Evolutionary conservation across 345 rosid genomes (phyloP), one percentile per base, ranked within the genome.

Genomic region (Crucihimalaya himalaica): DNA sequence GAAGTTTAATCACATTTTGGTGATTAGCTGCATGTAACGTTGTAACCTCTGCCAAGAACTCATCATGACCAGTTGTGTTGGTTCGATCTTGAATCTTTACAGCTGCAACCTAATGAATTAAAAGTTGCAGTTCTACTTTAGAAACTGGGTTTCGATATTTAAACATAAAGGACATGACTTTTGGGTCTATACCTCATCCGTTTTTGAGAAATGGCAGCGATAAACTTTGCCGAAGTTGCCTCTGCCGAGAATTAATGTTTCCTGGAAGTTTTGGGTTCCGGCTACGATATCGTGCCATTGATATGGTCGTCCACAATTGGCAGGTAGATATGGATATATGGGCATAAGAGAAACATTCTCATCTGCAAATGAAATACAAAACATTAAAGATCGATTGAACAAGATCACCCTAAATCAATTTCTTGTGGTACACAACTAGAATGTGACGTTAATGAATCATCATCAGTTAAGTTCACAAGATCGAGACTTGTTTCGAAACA

Each of bases 41-140:
- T 56, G 76, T 76, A 34, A 86, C 86, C 79, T 92, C 96, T 46
- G 87, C 87, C 28, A 82, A 71, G 64, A 91, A 89, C 76, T 91
- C 97, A 32, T 73, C 70, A n/a, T 80, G 71, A 63, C 87, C 93
- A 43, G 80, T 86, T 47, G 60, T 31, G 45, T 88, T 86, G 48
- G 72, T 55, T 15, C 48, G 79, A 69, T 85, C 81, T 13, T 89
- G 92, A 79, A 83, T 84, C 86, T 92, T 92, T 81, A 85, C 89
- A 5, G 97, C 97, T 19, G 85, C 93, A 11, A 69, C 84, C 95
- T 91, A 66, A 31, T 18, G 19, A 14, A 16, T 19, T 7, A 15
- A 29, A 37, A 60, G 50, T 45, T 43, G 0, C 18, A 40, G 18
- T 35, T 9, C 39, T 35, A 12, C 16, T 53, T 51, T 50, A 61